Evolutionary conservation across 2,329 filamentous ascomycete genomes (phyloP), one percentile per base, ranked within the genome.

Genomic region (Pseudocercospora vitis): DNA sequence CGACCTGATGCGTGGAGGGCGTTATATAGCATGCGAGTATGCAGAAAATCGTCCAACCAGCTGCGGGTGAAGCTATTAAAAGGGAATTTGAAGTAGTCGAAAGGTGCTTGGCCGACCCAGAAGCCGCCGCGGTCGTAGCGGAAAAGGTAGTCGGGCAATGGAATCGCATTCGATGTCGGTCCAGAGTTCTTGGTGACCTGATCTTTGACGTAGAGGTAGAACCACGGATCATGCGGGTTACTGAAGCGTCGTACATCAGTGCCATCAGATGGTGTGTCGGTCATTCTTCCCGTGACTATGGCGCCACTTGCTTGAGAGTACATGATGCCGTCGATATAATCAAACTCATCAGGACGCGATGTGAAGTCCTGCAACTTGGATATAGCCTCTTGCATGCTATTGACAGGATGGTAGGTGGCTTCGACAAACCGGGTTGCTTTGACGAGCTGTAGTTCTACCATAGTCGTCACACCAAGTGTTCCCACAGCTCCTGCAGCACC

Each of bases 41-140:
- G 81, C 65, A 86, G 74, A 55, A 86, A 82, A 16, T 77, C 75
- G 63, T 88, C 80, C 3, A 87, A 73, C n/a, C 81, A 66, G 64
- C 75, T 80, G 16, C 85, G 78, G 0, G 84, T 87, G 60, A 81
- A 68, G 29, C 78, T 74, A 72, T 85, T 88, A 70, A 87, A 87
- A 0, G 85, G 85, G 1, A 78, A 80, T 29, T 78, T 64, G 68
- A 87, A 87, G 69, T 87, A 88, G 18, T 73, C 68, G 69, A 85
- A 87, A 1, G 83, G 81, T 53, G 83, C 81, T 18, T 72, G 72
- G 7, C 81, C 85, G 3, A 81, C 81, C 85, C 85, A 88, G 71
- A 88, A 88, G 2, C 80, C 83, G 42, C 84, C 85, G 29, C 85
- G 79, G 66, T 88, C 84, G 70, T 86, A 88, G 12, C 85, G 80